Evolutionary conservation across 1,284 basidiomycete genomes (phyloP).

Genomic region (Peniophora sp.): DNA sequence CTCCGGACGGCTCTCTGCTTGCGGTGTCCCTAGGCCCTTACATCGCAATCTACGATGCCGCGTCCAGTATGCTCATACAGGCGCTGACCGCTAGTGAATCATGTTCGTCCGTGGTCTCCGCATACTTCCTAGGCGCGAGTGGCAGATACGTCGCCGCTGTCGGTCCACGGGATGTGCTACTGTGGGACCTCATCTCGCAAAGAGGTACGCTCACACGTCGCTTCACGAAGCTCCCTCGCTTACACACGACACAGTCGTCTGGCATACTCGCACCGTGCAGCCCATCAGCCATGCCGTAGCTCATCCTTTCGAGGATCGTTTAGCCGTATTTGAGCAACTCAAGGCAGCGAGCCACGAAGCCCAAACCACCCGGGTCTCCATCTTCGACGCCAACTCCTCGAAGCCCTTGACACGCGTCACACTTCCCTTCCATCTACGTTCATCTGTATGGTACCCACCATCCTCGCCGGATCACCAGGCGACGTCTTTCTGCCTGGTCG

Average conservation of each 20-base stretch:
- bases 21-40: slow-evolving; percentile 66
- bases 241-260: slow-evolving; percentile 37
- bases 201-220: slow-evolving; percentile 41
- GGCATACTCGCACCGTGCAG: slow-evolving; percentile 38
- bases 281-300: slow-evolving; percentile 38
- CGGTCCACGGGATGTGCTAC: slow-evolving; percentile 44
- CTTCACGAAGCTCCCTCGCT: not conserved
- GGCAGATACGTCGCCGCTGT: slow-evolving; percentile 58
- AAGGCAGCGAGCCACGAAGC: slow-evolving; percentile 20
- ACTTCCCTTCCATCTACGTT: slow-evolving; percentile 56
- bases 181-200: slow-evolving; percentile 80
- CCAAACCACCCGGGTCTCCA: slow-evolving; percentile 32
- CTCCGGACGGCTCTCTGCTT: slow-evolving; percentile 82
- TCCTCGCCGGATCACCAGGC: slow-evolving; percentile 18
- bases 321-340: slow-evolving; percentile 44
- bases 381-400: slow-evolving; percentile 42
- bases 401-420: slow-evolving; percentile 31
- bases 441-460: slow-evolving; percentile 37
- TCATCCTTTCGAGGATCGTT: slow-evolving; percentile 49
- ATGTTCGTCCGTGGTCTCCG: slow-evolving; percentile 33
- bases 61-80: slow-evolving; percentile 57
- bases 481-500: slow-evolving; percentile 48
- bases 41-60: slow-evolving; percentile 75
- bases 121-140: slow-evolving; percentile 56
- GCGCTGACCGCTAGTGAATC: slow-evolving; percentile 52